phyloP scores from a whole-genome alignment of 1,284 basidiomycete species.

The Phenoliferia sp. region DNA sequence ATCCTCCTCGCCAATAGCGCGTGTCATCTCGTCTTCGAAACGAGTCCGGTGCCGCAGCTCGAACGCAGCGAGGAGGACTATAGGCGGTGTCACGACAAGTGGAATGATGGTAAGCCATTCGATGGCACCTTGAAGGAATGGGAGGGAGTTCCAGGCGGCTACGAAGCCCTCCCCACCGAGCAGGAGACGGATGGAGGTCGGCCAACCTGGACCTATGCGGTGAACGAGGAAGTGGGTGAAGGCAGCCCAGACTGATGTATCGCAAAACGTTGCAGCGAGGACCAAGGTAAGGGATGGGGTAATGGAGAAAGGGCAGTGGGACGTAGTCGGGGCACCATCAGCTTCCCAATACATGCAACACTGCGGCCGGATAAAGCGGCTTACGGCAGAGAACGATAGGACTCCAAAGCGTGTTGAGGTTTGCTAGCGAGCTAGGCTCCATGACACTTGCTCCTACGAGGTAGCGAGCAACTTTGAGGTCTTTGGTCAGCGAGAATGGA shows the following conservation, averaged over 20 bases:
- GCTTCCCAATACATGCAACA: neutral
- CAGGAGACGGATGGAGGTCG: constrained; percentile 12
- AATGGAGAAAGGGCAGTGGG: neutral
- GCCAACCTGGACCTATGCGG: constrained; percentile 17
- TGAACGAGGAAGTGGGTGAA: constrained; percentile 15
- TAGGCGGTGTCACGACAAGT: constrained; percentile 20
- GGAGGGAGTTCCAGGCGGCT: constrained; percentile 1
- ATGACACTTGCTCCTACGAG: constrained; percentile 21
- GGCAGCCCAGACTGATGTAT: constrained; percentile 1
- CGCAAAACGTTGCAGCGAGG: neutral
- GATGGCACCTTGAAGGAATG: constrained; percentile 3
- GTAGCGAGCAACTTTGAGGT: constrained; percentile 26
- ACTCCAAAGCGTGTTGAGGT: constrained; percentile 19
- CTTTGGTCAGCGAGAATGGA: constrained; percentile 12
- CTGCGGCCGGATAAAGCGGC: neutral
- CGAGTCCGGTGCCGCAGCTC: constrained; percentile 24
- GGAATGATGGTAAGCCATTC: constrained; percentile 20
- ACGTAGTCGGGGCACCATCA: neutral
- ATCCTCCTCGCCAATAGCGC: constrained; percentile 30
- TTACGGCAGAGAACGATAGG: constrained; percentile 9
- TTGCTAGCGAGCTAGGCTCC: constrained; percentile 17
- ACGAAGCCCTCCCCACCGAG: constrained; percentile 3
- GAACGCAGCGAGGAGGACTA: constrained; percentile 27
- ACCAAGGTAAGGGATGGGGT: neutral
- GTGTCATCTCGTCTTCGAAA: constrained; percentile 28